Percentiles rank a stretch among this genome's conserved stretches.
Conservation (phyloP, 352 stramenopile genomes). For the Globisporangium nunn region DNA sequence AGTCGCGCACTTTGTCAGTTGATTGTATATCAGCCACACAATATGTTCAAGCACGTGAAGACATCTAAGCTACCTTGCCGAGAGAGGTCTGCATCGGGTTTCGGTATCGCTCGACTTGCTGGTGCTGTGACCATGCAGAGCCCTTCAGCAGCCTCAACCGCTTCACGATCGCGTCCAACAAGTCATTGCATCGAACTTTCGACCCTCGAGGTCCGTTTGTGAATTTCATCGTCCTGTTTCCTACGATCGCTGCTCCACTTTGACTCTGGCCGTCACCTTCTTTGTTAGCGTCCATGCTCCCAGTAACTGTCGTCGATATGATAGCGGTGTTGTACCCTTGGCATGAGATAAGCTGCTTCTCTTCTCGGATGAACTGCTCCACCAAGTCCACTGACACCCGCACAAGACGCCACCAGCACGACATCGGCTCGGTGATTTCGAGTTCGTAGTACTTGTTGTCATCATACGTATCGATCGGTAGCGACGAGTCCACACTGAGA, state of each 20-base stretch:
- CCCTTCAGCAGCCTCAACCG: background rate
- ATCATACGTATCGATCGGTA: background rate
- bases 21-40: background rate
- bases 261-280: background rate
- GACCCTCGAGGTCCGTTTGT: background rate
- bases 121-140: background rate
- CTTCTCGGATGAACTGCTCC: background rate
- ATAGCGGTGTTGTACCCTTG: background rate
- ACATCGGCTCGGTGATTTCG: constrained; percentile 10
- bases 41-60: background rate
- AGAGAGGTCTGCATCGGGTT: constrained; percentile 26
- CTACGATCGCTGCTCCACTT: background rate
- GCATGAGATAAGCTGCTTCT: background rate
- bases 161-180: background rate
- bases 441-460: constrained; percentile 12
- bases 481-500: constrained; percentile 9
- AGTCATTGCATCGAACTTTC: background rate
- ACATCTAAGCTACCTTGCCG: constrained; percentile 22
- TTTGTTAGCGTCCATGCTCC: background rate
- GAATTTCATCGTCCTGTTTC: constrained; percentile 1
- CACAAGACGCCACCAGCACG: constrained; percentile 4
- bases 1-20: background rate
- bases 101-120: constrained; percentile 3
- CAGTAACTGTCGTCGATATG: too few relatives aligned
- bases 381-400: background rate